Conservation (phyloP, 2,329 filamentous ascomycete genomes). For the Calonectria pteridis region DNA sequence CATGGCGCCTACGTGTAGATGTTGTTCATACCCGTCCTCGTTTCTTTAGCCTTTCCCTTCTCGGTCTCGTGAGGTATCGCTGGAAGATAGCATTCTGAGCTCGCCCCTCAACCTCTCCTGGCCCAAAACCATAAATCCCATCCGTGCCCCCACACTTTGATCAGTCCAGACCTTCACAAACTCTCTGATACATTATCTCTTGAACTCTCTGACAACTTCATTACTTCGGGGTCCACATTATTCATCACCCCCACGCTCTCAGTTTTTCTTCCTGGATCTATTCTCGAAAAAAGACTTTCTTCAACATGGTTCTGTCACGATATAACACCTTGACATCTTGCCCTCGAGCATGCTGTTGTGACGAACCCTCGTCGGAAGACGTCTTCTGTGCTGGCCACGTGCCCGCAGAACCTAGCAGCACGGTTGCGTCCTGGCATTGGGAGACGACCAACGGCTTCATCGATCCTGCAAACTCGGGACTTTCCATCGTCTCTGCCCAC, state of each 20-base stretch:
- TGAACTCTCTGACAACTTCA: constrained; percentile 25
- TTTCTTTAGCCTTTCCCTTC: constrained; percentile 41
- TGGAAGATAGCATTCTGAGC: constrained; percentile 30
- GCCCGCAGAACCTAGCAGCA: constrained; percentile 2
- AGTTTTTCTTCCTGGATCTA: neutral
- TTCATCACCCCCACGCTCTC: constrained; percentile 9
- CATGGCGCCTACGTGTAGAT: constrained; percentile 33
- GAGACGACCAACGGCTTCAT: neutral
- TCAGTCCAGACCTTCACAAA: constrained; percentile 28
- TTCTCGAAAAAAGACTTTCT: neutral
- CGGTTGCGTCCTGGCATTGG: neutral
- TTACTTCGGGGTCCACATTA: neutral
- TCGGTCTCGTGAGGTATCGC: constrained; percentile 32
- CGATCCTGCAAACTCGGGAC: neutral
- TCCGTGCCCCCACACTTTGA: constrained; percentile 43
- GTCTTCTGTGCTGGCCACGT: neutral
- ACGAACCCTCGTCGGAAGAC: neutral
- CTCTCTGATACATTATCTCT: constrained; percentile 31
- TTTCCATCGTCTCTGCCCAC: constrained; percentile 18
- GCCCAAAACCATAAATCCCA: constrained; percentile 51
- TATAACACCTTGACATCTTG: constrained; percentile 6
- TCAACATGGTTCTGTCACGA: constrained; percentile 30
- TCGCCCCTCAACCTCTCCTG: constrained; percentile 23
- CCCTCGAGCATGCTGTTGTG: neutral
- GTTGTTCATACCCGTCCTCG: constrained; percentile 29